Conservation (phyloP, 2,329 filamentous ascomycete genomes). For the Exophiala xenobiotica region DNA sequence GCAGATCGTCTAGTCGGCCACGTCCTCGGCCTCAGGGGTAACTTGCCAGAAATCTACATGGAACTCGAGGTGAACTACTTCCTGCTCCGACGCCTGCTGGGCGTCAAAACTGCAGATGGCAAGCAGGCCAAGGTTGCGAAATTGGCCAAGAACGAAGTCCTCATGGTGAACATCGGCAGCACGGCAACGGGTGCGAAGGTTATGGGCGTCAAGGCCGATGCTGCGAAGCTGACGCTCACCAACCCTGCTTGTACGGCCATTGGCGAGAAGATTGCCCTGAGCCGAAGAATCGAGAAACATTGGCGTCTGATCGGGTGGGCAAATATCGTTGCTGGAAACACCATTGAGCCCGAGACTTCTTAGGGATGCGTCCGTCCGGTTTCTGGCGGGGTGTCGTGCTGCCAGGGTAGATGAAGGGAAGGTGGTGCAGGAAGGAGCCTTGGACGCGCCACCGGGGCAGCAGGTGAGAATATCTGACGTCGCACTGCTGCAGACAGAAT, state of each 20-base stretch:
- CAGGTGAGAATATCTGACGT: background rate
- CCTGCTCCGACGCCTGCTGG: constrained; percentile 85
- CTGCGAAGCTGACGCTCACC: constrained; percentile 89
- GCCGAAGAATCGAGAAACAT: constrained; percentile 97
- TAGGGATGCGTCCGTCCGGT: background rate
- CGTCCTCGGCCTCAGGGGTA: constrained; percentile 91
- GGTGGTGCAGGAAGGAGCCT: too few species aligned
- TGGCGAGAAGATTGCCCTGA: constrained; percentile 96
- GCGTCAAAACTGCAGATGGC: constrained; percentile 95
- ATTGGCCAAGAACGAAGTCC: constrained; percentile 95
- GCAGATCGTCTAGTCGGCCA: constrained; percentile 98
- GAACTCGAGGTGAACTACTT: constrained; percentile 99
- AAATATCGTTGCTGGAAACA: constrained; percentile 64
- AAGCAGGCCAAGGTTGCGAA: constrained; percentile 99
- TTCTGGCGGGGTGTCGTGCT: too few species aligned
- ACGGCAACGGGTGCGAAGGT: constrained; percentile 98
- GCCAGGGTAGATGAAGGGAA: too few species aligned
- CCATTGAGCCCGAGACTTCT: constrained; percentile 42
- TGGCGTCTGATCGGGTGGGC: constrained; percentile 95
- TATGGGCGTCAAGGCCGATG: constrained; percentile 94
- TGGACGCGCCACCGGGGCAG: too few species aligned
- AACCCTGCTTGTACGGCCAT: constrained; percentile 95
- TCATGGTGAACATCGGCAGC: constrained; percentile 99
- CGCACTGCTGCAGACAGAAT: too few species aligned
- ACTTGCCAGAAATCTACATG: constrained; percentile 93